phyloP scores from a whole-genome alignment of 768 basidiomycete genomes.

The Panaeolus papilionaceus region DNA sequence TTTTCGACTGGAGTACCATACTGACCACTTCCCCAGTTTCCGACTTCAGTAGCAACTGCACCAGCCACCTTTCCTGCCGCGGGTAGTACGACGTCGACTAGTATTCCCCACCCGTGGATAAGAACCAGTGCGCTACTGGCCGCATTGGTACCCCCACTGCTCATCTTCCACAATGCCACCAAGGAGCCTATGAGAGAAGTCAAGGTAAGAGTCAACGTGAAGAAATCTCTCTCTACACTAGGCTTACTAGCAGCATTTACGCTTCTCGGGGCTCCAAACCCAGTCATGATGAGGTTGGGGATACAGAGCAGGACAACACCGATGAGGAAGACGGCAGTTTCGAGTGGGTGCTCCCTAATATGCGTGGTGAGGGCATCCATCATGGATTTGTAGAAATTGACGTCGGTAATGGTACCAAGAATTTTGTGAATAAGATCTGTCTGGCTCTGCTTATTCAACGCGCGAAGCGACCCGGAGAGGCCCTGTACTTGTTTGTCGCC shows the following conservation, averaged over 20 bases:
- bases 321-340: neutral
- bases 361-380: neutral
- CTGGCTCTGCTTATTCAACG: neutral
- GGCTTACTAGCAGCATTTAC: neutral
- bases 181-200: neutral
- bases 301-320: neutral
- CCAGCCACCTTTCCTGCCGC: neutral
- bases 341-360: neutral
- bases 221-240: neutral
- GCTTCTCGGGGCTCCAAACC: neutral
- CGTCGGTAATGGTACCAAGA: neutral
- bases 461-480: neutral
- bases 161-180: neutral
- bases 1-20: neutral
- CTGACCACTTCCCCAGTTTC: conserved; percentile 1
- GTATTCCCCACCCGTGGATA: neutral
- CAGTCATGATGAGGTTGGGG: neutral
- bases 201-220: neutral
- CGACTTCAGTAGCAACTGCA: neutral
- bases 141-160: neutral
- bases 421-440: neutral
- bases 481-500: neutral
- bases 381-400: neutral
- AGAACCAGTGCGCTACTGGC: neutral
- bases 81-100: neutral